Conservation (phyloP, 2,329 filamentous ascomycete species). For the Alternaria arbusti region DNA sequence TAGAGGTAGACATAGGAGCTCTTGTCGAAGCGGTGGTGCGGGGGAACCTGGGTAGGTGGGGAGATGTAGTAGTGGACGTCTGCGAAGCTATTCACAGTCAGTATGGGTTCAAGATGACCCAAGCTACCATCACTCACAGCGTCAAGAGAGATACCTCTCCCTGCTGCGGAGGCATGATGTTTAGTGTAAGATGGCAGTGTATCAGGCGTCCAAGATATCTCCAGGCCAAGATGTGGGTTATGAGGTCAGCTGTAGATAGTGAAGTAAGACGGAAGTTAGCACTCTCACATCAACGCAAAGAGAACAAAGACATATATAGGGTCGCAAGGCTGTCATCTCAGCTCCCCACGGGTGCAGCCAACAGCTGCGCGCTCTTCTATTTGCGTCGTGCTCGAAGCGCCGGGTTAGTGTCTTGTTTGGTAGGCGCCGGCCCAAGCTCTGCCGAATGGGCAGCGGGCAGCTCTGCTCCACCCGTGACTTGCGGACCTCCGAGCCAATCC, state of each 20-base stretch:
- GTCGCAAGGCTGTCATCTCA: constrained; percentile 15
- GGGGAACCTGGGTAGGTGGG: constrained; percentile 68
- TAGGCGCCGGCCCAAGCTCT: constrained; percentile 27
- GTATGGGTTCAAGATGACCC: not conserved
- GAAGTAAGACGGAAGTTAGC: constrained; percentile 17
- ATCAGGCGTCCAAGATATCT: constrained; percentile 15
- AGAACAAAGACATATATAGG: constrained; percentile 26
- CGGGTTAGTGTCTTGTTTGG: constrained; percentile 25
- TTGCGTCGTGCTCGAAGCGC: constrained; percentile 46
- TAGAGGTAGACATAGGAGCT: constrained; percentile 82
- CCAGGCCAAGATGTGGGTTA: constrained; percentile 3
- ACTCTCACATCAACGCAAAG: constrained; percentile 14
- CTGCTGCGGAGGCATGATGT: constrained; percentile 55
- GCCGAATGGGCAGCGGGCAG: constrained; percentile 17
- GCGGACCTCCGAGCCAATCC: constrained; percentile 36
- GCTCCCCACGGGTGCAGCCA: constrained; percentile 19
- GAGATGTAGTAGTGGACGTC: constrained; percentile 82
- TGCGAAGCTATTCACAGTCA: constrained; percentile 64
- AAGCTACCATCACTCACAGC: constrained; percentile 48
- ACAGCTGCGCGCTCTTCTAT: constrained; percentile 36
- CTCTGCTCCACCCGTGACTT: constrained; percentile 27
- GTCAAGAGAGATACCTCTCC: constrained; percentile 57
- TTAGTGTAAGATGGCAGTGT: constrained; percentile 6
- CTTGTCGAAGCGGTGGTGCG: constrained; percentile 82
- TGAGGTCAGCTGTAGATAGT: constrained; percentile 4